Conservation (phyloP, 306 rosid genomes). For the Sphenostylis stenocarpa region DNA sequence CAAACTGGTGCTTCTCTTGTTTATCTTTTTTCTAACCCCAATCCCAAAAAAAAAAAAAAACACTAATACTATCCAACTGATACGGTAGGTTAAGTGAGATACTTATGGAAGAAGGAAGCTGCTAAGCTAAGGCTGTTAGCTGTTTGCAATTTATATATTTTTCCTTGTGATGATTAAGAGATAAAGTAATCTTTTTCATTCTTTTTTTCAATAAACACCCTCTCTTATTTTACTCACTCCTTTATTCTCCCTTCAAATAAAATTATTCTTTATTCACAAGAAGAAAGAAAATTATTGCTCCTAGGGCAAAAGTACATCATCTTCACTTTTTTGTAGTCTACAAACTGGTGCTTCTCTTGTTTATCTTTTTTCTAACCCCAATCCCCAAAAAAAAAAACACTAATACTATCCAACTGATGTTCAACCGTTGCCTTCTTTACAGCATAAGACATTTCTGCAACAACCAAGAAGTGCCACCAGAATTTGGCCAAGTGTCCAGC, state of each 20-base stretch:
- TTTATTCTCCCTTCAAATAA: background rate
- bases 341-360: background rate
- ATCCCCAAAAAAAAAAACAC: background rate
- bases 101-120: background rate
- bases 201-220: background rate
- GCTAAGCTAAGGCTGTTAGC: background rate
- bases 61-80: no score
- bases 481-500: background rate
- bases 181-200: background rate
- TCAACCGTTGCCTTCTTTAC: background rate
- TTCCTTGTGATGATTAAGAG: background rate
- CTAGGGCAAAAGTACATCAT: background rate
- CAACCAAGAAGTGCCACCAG: background rate
- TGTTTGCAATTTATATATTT: background rate
- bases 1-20: background rate
- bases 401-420: background rate
- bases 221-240: background rate
- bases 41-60: no score
- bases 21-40: background rate
- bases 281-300: background rate
- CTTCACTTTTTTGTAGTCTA: background rate
- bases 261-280: background rate
- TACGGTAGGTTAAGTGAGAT: background rate
- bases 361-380: background rate
- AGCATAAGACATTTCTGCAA: background rate